These are phyloP conservation scores for Xylariaceae sp. DNA, from an alignment of 2,329 filamentous ascomycete genomes.

Conservation along the genomic window DNA sequence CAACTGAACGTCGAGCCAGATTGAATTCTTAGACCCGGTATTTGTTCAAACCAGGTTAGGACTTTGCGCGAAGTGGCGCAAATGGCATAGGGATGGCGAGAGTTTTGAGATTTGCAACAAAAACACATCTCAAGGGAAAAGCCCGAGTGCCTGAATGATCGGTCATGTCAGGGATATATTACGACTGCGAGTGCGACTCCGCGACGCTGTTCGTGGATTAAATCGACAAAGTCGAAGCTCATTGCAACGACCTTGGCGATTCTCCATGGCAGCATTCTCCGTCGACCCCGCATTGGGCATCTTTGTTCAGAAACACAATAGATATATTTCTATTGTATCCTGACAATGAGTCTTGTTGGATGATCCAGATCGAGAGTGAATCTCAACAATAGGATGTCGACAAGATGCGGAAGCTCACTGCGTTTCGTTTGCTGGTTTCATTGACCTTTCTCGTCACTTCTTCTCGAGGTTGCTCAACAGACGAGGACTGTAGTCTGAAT, in stretches of 20 bases:
- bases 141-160: background rate
- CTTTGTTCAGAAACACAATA: background rate
- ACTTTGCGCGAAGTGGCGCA: background rate
- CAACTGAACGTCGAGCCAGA: no score
- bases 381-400: background rate
- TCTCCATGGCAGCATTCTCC: background rate
- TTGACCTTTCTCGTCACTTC: background rate
- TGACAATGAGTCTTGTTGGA: background rate
- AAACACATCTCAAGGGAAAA: background rate
- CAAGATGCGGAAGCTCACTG: background rate
- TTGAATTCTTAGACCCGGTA: background rate
- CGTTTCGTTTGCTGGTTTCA: background rate
- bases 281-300: conserved; percentile 3
- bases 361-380: background rate
- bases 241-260: background rate
- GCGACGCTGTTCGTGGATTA: conserved; percentile 15
- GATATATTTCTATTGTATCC: no score
- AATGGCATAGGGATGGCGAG: background rate
- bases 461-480: conserved; percentile 16
- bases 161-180: background rate
- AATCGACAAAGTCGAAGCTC: background rate
- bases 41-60: background rate
- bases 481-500: conserved; percentile 37
- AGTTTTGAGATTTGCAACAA: background rate
- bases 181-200: background rate